Evolutionary conservation across 345 rosid species (phyloP).

Genomic region (Corchorus capsularis): DNA sequence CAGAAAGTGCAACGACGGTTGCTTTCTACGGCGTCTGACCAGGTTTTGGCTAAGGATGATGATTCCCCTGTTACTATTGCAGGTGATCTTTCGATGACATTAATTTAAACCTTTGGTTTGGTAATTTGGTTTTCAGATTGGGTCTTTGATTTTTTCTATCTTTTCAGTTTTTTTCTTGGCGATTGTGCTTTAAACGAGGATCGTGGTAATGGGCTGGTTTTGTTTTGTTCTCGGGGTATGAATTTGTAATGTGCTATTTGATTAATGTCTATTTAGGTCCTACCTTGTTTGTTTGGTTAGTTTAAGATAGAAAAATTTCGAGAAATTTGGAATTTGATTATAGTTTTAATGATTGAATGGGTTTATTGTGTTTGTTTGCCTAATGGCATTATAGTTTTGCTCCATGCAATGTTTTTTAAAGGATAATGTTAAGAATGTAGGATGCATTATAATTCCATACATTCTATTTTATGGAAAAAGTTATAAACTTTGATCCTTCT

Average conservation of each 20-base stretch:
- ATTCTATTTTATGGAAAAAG: too few relatives aligned
- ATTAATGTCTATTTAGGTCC: background rate
- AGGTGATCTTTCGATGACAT: conserved; percentile 35
- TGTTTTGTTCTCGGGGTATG: background rate
- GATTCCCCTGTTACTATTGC: conserved; percentile 94
- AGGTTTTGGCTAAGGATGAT: conserved; percentile 74
- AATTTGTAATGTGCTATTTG: conserved; percentile 4
- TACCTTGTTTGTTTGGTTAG: too few relatives aligned
- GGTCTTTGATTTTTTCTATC: background rate
- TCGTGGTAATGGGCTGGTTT: conserved; percentile 3
- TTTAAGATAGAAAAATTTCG: too few relatives aligned
- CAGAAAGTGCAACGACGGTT: conserved; percentile 69
- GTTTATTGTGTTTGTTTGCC: too few relatives aligned
- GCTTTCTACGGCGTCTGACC: conserved; percentile 35
- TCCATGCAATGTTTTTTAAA: background rate
- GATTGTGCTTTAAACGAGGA: conserved; percentile 6
- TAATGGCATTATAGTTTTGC: background rate
- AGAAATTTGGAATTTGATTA: too few relatives aligned
- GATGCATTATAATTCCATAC: background rate
- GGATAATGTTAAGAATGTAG: background rate
- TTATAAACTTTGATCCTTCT: too few relatives aligned
- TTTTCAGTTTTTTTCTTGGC: background rate
- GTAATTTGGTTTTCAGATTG: conserved; percentile 11
- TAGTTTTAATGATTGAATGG: background rate
- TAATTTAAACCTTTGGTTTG: background rate